Conservation (phyloP, 768 basidiomycete genomes). For the Tylopilus subfusipes region DNA sequence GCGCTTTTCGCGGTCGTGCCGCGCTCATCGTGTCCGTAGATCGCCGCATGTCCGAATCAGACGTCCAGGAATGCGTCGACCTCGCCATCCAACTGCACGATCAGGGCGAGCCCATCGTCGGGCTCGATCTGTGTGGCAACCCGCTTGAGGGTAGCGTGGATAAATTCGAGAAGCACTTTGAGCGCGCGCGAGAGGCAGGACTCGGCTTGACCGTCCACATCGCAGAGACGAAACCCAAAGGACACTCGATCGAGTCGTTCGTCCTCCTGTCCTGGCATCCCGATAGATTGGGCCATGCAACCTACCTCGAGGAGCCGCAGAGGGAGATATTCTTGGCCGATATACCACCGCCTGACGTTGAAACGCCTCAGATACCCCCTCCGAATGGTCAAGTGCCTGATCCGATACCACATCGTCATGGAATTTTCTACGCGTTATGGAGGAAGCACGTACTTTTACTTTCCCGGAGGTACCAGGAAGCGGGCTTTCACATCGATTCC, state of each 20-base stretch:
- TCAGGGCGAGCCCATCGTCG: conserved; percentile 64
- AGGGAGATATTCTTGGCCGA: conserved; percentile 44
- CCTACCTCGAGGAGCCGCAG: conserved; percentile 65
- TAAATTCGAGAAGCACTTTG: conserved; percentile 49
- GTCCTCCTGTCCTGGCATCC: conserved; percentile 60
- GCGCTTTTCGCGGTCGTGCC: conserved; percentile 50
- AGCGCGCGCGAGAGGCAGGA: conserved; percentile 53
- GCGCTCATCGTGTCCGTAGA: conserved; percentile 77
- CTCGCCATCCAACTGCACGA: conserved; percentile 52
- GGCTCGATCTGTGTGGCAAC: conserved; percentile 79
- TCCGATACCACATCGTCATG: conserved; percentile 21
- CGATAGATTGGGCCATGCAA: conserved; percentile 75
- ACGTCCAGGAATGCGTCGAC: conserved; percentile 53
- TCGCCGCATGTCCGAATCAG: conserved; percentile 54
- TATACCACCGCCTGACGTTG: conserved; percentile 17
- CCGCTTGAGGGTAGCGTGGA: conserved; percentile 58
- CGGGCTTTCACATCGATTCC: conserved; percentile 6
- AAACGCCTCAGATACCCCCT: conserved; percentile 20
- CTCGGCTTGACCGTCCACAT: conserved; percentile 78
- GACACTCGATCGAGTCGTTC: conserved; percentile 58
- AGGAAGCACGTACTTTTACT: conserved; percentile 22
- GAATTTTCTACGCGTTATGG: conserved; percentile 22
- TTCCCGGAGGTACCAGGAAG: conserved; percentile 17
- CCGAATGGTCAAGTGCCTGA: conserved; percentile 19
- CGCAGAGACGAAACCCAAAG: conserved; percentile 66